Evolutionary conservation across 176 grass and related monocot species (phyloP).

Genomic region (Cenchrus americanus): DNA sequence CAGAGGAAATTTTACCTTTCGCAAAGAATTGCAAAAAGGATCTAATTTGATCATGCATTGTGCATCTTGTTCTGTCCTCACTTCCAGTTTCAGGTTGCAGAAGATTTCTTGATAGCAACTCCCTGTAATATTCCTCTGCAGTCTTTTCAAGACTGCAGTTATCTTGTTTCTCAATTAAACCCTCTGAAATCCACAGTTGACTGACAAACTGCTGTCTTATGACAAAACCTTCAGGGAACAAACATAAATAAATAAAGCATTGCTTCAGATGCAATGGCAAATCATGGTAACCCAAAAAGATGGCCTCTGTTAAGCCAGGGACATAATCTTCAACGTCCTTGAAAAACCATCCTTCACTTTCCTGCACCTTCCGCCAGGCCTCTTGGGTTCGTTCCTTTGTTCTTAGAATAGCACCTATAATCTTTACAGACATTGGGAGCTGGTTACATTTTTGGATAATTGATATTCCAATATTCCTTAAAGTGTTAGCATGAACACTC

Average conservation of each 20-base stretch:
- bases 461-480: slow-evolving; percentile 51
- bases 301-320: slow-evolving; percentile 44
- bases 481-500: slow-evolving; percentile 2
- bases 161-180: slow-evolving; percentile 49
- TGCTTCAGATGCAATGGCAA: slow-evolving; percentile 57
- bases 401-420: slow-evolving; percentile 54
- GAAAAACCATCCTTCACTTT: slow-evolving; percentile 52
- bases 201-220: slow-evolving; percentile 41
- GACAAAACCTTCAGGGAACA: slow-evolving; percentile 58
- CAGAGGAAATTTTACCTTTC: slow-evolving; percentile 40
- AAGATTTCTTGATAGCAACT: slow-evolving; percentile 58
- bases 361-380: slow-evolving; percentile 47
- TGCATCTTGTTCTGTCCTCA: slow-evolving; percentile 31
- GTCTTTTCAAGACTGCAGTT: slow-evolving; percentile 42
- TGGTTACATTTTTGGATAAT: slow-evolving; percentile 57
- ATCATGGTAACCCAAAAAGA: slow-evolving; percentile 65
- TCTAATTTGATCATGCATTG: slow-evolving; percentile 49
- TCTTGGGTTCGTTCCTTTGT: slow-evolving; percentile 43
- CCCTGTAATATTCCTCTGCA: slow-evolving; percentile 52
- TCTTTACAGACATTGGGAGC: slow-evolving; percentile 57
- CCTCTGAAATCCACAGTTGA: slow-evolving; percentile 66
- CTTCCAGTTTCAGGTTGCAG: slow-evolving; percentile 39
- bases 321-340: slow-evolving; percentile 30
- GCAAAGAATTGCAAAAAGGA: slow-evolving; percentile 52
- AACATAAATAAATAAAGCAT: slow-evolving; percentile 64